These are phyloP conservation scores for Orbilia ellipsospora DNA, from an alignment of 2,329 filamentous ascomycete genomes.

Conservation along the genomic window DNA sequence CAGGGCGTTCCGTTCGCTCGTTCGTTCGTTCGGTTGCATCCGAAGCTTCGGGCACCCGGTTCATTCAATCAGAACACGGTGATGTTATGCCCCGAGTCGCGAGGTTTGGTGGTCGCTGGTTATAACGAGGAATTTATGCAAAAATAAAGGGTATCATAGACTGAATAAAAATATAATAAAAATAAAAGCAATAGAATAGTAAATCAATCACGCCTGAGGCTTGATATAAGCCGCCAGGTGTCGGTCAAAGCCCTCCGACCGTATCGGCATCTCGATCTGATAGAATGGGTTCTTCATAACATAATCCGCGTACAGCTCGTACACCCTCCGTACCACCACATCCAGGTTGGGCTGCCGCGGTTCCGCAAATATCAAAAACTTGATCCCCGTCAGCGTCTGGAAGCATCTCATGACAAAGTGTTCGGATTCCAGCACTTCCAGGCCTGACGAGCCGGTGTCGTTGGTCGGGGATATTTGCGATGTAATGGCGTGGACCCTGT, in stretches of 20 bases:
- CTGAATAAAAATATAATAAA: conserved; percentile 30
- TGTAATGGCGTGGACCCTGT: conserved; percentile 73
- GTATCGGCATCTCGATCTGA: conserved; percentile 94
- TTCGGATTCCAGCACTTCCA: conserved; percentile 92
- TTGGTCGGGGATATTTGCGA: conserved; percentile 64
- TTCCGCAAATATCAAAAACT: conserved; percentile 96
- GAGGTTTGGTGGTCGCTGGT: neutral
- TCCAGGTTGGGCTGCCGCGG: conserved; percentile 88
- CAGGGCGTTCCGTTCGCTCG: no score
- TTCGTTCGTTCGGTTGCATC: conserved; percentile 21
- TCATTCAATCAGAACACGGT: neutral
- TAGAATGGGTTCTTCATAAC: conserved; percentile 99
- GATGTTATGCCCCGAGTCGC: no score
- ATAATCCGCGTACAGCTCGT: conserved; percentile 94
- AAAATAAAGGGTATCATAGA: conserved; percentile 8
- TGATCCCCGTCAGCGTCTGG: conserved; percentile 86
- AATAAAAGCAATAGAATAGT: neutral
- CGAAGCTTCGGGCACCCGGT: conserved; percentile 2
- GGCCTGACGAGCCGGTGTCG: conserved; percentile 72
- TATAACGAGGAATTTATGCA: conserved; percentile 31
- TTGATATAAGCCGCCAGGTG: conserved; percentile 84
- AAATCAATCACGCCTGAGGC: conserved; percentile 61
- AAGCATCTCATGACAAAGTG: conserved; percentile 97
- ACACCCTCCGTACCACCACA: conserved; percentile 81
- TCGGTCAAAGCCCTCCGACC: conserved; percentile 94